Conservation (phyloP, 306 rosid species). For the Gastrolobium bilobum region DNA sequence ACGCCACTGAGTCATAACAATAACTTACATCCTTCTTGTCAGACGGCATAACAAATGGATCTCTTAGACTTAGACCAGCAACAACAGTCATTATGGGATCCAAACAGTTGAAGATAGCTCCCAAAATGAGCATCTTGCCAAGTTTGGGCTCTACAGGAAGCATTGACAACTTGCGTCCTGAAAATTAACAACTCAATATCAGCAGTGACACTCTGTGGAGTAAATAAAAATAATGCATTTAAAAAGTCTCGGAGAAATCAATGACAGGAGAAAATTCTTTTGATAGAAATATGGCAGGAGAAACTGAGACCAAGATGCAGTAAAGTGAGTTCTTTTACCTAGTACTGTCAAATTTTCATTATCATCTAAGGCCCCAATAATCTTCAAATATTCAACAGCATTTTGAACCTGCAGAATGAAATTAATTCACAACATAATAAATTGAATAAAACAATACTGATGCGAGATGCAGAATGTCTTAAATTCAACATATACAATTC, state of each 20-base stretch:
- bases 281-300: conserved; percentile 24
- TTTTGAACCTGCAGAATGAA: conserved; percentile 82
- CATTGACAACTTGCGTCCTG: conserved; percentile 90
- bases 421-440: conserved; percentile 21
- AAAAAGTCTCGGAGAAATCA: conserved; percentile 29
- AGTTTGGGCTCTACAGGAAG: conserved; percentile 99
- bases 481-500: conserved; percentile 27
- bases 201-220: conserved; percentile 12
- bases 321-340: conserved; percentile 60
- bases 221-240: conserved; percentile 17
- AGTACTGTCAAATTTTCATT: conserved; percentile 86
- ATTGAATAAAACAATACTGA: conserved; percentile 40
- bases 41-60: conserved; percentile 86
- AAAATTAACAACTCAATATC: conserved; percentile 50
- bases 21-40: conserved; percentile 94
- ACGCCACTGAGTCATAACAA: conserved; percentile 27
- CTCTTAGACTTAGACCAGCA: conserved; percentile 97
- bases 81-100: conserved; percentile 95
- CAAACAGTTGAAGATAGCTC: conserved; percentile 89
- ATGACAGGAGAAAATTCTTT: conserved; percentile 7
- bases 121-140: conserved; percentile 95
- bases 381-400: conserved; percentile 91
- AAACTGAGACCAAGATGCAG: conserved; percentile 42
- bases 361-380: conserved; percentile 90
- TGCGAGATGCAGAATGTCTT: conserved; percentile 28